Base-by-base conservation (phyloP, 768 basidiomycete species). In the Mrakia blollopis region DNA sequence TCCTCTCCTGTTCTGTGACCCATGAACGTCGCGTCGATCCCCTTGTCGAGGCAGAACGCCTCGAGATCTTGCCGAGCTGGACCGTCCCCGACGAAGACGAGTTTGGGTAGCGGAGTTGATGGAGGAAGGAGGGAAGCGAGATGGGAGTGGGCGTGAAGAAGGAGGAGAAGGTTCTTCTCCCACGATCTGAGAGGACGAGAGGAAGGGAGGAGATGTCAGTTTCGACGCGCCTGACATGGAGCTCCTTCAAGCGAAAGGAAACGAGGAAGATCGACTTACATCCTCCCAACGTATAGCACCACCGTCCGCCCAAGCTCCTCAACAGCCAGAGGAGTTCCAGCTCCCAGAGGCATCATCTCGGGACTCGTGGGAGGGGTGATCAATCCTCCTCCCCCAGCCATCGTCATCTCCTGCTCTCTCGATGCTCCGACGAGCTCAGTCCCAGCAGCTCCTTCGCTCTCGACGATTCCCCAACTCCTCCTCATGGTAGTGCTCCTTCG, bases 141-240 rank as follows among this genome's bases (percentile, higher is more conserved):
- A 1, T 79, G 75, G 0, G 79, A 81, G 72, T 84, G 84, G 6
- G 85, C 84, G 30, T 82, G 79, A n/a, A 86, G 81, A 16, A 86
- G 80, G 4, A 86, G 81, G 21, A 83, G 82, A 2, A 86, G 83
- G 80, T 86, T 86, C 80, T 86, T 86, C 80, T 86, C 86, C 84
- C 84, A 85, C 16, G 83, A 84, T 28, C 83, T 83, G 39, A 37
- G 16, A 41, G 18, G n/a, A 4, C 6, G 39, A 50, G 23, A 68
- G 1, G 32, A 23, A 16, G 13, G 32, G 39, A 47, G 60, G 32
- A 3, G 18, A 4, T 6, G 32, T 47, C 52, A 25, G 35, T 21
- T 35, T 23, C 28, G 44, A 72, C 23, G 21, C 37, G 37, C 18
- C 25, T 4, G 8, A 23, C 8, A 25, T 11, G 44, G n/a, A 37